Evolutionary conservation across 2,329 filamentous ascomycete species (phyloP).

Genomic region (Microsporum canis): DNA sequence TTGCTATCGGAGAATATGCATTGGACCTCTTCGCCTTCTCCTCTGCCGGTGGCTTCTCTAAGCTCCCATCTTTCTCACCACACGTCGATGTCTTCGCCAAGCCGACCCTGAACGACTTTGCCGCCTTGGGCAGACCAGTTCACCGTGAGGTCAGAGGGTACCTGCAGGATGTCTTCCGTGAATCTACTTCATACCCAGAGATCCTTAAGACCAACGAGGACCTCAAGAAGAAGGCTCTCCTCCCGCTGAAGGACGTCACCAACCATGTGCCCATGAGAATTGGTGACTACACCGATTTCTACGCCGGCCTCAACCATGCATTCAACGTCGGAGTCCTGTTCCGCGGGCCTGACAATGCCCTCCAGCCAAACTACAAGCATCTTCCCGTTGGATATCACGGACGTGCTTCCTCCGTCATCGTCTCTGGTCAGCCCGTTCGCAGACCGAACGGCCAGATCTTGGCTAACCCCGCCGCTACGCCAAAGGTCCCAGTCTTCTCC

Average conservation of each 20-base stretch:
- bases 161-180: constrained; percentile 55
- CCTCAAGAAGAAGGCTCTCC: constrained; percentile 47
- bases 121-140: constrained; percentile 55
- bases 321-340: constrained; percentile 62
- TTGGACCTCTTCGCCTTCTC: constrained; percentile 58
- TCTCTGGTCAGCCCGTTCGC: constrained; percentile 61
- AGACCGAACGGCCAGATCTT: constrained; percentile 67
- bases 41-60: constrained; percentile 47
- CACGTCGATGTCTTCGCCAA: constrained; percentile 53
- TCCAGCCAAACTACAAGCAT: constrained; percentile 72
- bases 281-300: constrained; percentile 79
- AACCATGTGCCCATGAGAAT: constrained; percentile 66
- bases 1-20: constrained; percentile 62
- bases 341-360: constrained; percentile 57
- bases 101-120: constrained; percentile 61
- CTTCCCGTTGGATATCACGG: constrained; percentile 75
- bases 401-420: constrained; percentile 61
- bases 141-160: constrained; percentile 58
- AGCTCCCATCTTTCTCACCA: constrained; percentile 45
- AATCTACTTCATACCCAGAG: constrained; percentile 47
- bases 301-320: constrained; percentile 68
- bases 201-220: constrained; percentile 51
- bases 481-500: constrained; percentile 52
- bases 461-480: constrained; percentile 48
- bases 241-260: constrained; percentile 48